These are phyloP conservation scores for Trichoderma hamatum DNA, from an alignment of 2,329 filamentous ascomycete genomes.

Conservation along the genomic window DNA sequence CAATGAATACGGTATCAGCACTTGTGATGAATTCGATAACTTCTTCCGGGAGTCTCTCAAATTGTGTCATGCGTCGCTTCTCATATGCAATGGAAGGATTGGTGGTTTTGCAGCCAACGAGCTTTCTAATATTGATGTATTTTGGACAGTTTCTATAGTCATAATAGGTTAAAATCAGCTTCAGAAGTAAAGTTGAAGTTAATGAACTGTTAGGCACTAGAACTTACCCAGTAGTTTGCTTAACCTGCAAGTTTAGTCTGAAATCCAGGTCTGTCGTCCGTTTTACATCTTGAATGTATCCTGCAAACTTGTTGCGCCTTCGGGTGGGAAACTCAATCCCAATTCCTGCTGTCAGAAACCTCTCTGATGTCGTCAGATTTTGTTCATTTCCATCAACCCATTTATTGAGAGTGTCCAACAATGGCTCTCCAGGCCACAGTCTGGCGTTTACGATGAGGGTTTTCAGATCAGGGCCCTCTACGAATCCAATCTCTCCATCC, in stretches of 20 bases:
- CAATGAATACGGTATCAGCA: conserved; percentile 22
- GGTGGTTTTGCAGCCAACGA: background rate
- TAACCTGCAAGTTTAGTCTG: conserved; percentile 14
- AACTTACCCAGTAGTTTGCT: conserved; percentile 20
- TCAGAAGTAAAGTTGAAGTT: background rate
- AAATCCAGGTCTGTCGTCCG: background rate
- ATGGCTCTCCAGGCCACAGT: conserved; percentile 18
- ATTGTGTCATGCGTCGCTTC: conserved; percentile 9
- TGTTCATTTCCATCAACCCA: conserved; percentile 3
- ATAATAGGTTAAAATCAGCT: background rate
- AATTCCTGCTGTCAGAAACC: conserved; percentile 18
- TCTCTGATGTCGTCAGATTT: background rate
- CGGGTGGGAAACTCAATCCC: conserved; percentile 24
- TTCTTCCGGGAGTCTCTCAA: conserved; percentile 17
- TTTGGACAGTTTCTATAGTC: conserved; percentile 18
- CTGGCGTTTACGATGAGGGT: conserved; percentile 21
- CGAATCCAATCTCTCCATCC: conserved; percentile 20
- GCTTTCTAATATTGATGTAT: conserved; percentile 23
- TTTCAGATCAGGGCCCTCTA: conserved; percentile 19
- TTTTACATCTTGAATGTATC: conserved; percentile 17
- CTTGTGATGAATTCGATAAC: conserved; percentile 22
- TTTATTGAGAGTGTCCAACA: conserved; percentile 15
- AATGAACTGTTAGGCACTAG: background rate
- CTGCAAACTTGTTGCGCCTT: conserved; percentile 25
- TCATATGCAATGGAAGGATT: conserved; percentile 16